Base-by-base conservation (phyloP, 768 basidiomycete genomes). In the Suillus cothurnatus region DNA sequence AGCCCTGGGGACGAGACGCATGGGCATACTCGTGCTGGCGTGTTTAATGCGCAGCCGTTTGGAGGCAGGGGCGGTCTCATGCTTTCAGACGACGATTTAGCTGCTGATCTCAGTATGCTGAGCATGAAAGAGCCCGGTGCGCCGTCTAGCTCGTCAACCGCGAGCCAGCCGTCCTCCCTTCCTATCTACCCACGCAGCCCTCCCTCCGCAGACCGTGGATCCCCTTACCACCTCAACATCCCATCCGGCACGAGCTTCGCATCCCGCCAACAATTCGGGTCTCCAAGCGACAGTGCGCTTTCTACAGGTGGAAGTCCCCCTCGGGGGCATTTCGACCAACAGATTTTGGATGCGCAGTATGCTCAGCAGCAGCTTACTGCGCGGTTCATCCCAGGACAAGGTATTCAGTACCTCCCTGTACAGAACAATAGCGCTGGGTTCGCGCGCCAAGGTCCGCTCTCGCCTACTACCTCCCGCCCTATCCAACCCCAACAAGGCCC, bases 1-100 rank as follows among this genome's bases (percentile, higher is more conserved):
- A 74, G 69, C 21, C 73, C 67, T 23, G 76, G 77, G 34, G 84
- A 86, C 61, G 83, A 84, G 36, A 67, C 72, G 26, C 58, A 41
- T 28, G 57, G 17, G 2, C 58, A 59, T 36, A 61, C 69, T 9
- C 74, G 73, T 50, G 61, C 77, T 63, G 71, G 61, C 72, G 79
- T 61, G 69, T 82, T 67, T 66, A 74, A 78, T 36, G 68, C 72
- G 11, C 73, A 72, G n/a, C 70, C 77, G 2, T 78, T 74, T 32
- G 74, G 79, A 61, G 77, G 82, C 4, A 82, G 89, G 4, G 81
- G 89, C 1, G 88, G 90, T 3, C 78, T 92, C 34, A 79, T 90
- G 76, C 77, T 94, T 26, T 86, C 87, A 0, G 93, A 95, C 67
- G 93, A 94, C 60, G 93, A 95, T 66, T 84, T 95, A 15, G 90